These are phyloP conservation scores for Leishmania guyanensis DNA, from an alignment of 208 protist species.

Conservation along the genomic window DNA sequence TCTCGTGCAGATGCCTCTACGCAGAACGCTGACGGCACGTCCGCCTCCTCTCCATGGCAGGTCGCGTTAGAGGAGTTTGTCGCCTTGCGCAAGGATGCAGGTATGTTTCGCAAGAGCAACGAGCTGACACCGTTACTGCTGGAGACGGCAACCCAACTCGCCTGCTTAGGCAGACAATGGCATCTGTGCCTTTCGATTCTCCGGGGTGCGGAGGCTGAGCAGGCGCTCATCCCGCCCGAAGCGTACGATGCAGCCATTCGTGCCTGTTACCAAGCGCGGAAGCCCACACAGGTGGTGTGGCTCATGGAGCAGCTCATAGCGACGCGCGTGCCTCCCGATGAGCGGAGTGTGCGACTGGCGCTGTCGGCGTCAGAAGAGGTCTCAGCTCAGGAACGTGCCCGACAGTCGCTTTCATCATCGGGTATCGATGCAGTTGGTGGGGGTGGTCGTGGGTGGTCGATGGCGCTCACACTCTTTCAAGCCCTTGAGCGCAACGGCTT, in stretches of 20 bases:
- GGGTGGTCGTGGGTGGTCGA: conserved; percentile 31
- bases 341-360: conserved; percentile 64
- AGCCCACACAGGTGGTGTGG: conserved; percentile 46
- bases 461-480: conserved; percentile 59
- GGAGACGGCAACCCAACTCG: conserved; percentile 49
- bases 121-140: conserved; percentile 62
- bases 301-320: conserved; percentile 56
- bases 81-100: conserved; percentile 33
- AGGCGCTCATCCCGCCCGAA: conserved; percentile 61
- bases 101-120: conserved; percentile 39
- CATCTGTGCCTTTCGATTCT: conserved; percentile 48
- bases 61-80: conserved; percentile 50
- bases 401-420: background rate
- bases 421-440: background rate
- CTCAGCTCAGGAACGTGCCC: conserved; percentile 29
- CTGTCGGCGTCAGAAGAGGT: conserved; percentile 59
- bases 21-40: background rate
- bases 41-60: conserved; percentile 32
- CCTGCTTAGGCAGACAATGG: conserved; percentile 58
- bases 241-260: conserved; percentile 70
- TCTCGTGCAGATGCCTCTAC: background rate
- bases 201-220: conserved; percentile 37
- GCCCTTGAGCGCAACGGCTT: conserved; percentile 66
- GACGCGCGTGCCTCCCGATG: conserved; percentile 54
- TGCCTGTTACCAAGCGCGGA: conserved; percentile 44